Base-by-base conservation (phyloP, 2,329 filamentous ascomycete genomes). In the Stachybotrys chlorohalonatus region DNA sequence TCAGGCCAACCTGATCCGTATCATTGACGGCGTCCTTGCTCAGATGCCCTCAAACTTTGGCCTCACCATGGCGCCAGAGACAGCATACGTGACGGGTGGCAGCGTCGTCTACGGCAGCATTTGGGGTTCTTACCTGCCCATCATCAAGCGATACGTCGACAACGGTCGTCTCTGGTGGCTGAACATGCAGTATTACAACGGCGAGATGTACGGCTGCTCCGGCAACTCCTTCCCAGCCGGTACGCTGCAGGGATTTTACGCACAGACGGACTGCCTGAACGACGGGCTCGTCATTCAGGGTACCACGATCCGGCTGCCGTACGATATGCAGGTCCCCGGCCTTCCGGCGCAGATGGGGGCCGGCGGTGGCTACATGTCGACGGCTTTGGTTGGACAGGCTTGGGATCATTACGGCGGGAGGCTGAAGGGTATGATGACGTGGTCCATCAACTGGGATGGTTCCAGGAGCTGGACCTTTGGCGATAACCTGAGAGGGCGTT, bases 11-110 rank as follows among this genome's bases (percentile, higher is more conserved):
- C 59, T 70, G 36, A 68, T 70, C 56, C 63, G 67, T 57, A 63
- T 70, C 57, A 70, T 70, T 45, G 68, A 70, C 55, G 67, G 68
- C 52, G 52, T 70, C n/a, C 68, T 70, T 16, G 66, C 60, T 6
- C 54, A 76, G 58, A 77, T 82, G 51, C 83, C 84, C 66, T 80
- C 75, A 53, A 86, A 68, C 31, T 78, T 76, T 11, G 83, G 84
- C 17, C 76, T 84, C 49, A 84, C 78, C 45, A 82, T 72, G 62
- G 69, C 69, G 5, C 67, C 66, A 6, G 69, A 70, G 55, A 73
- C 66, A 11, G 67, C 68, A 3, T 70, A 70, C 53, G 68, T 70
- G 2, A 70, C 67, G 0, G 68, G 68, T 7, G 68, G 64, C 24
- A 60, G 60, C 47, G 57, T 70, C 6, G 57, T 53, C 1, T 70